Conservation (phyloP, 768 basidiomycete species). For the Phlegmacium glaucopus region DNA sequence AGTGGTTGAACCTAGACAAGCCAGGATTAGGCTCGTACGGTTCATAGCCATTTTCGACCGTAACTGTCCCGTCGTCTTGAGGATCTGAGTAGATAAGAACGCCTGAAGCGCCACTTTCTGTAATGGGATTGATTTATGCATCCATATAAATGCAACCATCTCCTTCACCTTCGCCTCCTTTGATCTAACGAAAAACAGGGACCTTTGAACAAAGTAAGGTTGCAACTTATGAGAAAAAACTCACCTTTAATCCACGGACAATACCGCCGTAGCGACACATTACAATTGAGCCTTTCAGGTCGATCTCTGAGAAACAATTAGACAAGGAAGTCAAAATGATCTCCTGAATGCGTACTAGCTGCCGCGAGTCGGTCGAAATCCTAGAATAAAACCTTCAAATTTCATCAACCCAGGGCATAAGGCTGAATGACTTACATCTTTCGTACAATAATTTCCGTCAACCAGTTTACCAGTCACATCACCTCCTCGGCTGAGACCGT, state of each 20-base stretch:
- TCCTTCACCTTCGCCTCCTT: constrained; percentile 67
- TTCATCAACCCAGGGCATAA: too few relatives aligned
- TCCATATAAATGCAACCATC: not conserved
- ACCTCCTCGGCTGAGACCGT: constrained; percentile 78
- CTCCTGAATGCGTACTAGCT: constrained; percentile 12
- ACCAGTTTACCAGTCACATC: constrained; percentile 65
- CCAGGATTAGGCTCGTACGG: constrained; percentile 20
- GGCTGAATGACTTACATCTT: constrained; percentile 42
- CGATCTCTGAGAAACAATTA: constrained; percentile 41
- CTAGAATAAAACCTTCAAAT: constrained; percentile 24
- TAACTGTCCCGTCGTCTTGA: constrained; percentile 77
- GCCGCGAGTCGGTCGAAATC: constrained; percentile 52
- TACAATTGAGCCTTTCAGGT: constrained; percentile 73
- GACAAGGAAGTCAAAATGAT: not conserved
- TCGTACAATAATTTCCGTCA: constrained; percentile 81
- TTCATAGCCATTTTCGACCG: constrained; percentile 68
- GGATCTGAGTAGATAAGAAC: constrained; percentile 82
- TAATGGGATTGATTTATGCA: not conserved
- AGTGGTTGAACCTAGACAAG: not conserved
- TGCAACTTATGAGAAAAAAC: not conserved
- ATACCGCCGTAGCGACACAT: constrained; percentile 70
- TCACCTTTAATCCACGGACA: constrained; percentile 84
- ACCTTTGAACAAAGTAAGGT: constrained; percentile 4
- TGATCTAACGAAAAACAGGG: constrained; percentile 52
- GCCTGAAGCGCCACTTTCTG: constrained; percentile 65